phyloP scores from a whole-genome alignment of 1,284 basidiomycete species.

The Phaffia rhodozyma region DNA sequence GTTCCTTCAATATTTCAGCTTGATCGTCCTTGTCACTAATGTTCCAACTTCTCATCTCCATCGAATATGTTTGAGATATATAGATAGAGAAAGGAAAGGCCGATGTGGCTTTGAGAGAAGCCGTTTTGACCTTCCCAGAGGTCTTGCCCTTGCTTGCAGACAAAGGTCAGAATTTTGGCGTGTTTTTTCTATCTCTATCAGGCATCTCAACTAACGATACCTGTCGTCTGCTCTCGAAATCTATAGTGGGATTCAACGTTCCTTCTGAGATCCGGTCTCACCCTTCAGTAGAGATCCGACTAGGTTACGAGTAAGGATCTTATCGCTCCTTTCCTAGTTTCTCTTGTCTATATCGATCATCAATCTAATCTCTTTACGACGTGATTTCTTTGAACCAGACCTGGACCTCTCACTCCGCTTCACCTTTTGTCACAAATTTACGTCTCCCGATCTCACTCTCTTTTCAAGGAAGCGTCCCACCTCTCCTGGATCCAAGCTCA shows the following conservation, averaged over 20 bases:
- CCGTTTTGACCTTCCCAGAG: constrained; percentile 63
- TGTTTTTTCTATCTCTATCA: background rate
- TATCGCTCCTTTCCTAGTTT: constrained; percentile 16
- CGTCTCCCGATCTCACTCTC: constrained; percentile 53
- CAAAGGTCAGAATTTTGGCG: constrained; percentile 38
- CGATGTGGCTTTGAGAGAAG: constrained; percentile 54
- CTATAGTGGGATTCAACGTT: constrained; percentile 48
- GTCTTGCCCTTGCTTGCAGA: constrained; percentile 68
- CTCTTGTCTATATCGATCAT: constrained; percentile 25
- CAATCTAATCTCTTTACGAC: constrained; percentile 27
- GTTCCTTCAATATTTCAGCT: background rate
- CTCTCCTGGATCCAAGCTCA: constrained; percentile 57
- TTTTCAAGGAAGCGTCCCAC: constrained; percentile 67
- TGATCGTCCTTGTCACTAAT: constrained; percentile 1
- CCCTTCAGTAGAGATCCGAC: constrained; percentile 54
- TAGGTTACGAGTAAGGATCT: constrained; percentile 47
- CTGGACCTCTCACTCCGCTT: constrained; percentile 26
- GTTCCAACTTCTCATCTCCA: background rate
- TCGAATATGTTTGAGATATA: constrained; percentile 36
- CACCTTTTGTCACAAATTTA: constrained; percentile 73
- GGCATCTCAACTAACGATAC: background rate
- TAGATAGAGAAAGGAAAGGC: constrained; percentile 36
- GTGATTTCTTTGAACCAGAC: constrained; percentile 30
- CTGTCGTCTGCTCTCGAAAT: background rate
- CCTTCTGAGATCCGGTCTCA: constrained; percentile 48